Evolutionary conservation across 2,329 filamentous ascomycete species (phyloP).

Genomic region (Remersonia thermophila): DNA sequence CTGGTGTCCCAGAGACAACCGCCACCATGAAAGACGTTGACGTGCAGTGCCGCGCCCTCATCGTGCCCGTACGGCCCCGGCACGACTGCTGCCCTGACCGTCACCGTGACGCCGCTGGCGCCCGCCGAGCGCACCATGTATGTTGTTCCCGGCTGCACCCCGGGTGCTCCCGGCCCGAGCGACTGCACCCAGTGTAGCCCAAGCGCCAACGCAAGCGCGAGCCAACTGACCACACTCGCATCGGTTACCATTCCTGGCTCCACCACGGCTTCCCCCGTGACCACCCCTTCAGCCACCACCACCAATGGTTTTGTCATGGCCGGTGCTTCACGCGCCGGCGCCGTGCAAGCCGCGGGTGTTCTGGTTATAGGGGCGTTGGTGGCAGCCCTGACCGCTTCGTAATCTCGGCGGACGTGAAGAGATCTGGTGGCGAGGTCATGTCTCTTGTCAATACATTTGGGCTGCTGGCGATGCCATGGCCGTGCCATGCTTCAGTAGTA

Average conservation of each 20-base stretch:
- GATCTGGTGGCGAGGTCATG: too few species aligned
- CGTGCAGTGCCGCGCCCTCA: background rate
- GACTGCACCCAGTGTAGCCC: background rate
- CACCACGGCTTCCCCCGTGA: too few species aligned
- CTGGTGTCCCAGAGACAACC: slow-evolving; percentile 12
- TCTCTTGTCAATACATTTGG: too few species aligned
- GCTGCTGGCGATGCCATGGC: too few species aligned
- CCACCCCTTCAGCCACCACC: too few species aligned
- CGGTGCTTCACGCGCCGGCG: too few species aligned
- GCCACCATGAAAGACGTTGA: slow-evolving; percentile 3
- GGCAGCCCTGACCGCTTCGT: too few species aligned
- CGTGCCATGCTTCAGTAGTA: too few species aligned
- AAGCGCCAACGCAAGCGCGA: background rate
- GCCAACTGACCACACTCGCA: background rate
- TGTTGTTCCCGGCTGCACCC: slow-evolving; percentile 2
- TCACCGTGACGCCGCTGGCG: slow-evolving; percentile 1
- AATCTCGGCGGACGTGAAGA: too few species aligned
- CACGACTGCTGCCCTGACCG: background rate
- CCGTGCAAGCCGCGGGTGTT: too few species aligned
- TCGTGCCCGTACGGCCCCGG: background rate
- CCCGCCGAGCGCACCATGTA: background rate
- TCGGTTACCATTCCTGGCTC: background rate
- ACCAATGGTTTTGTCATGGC: too few species aligned
- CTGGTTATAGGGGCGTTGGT: too few species aligned
- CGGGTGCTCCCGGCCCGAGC: background rate